Base-by-base conservation (phyloP, 2,329 filamentous ascomycete genomes). In the Elsinoe arachidis region DNA sequence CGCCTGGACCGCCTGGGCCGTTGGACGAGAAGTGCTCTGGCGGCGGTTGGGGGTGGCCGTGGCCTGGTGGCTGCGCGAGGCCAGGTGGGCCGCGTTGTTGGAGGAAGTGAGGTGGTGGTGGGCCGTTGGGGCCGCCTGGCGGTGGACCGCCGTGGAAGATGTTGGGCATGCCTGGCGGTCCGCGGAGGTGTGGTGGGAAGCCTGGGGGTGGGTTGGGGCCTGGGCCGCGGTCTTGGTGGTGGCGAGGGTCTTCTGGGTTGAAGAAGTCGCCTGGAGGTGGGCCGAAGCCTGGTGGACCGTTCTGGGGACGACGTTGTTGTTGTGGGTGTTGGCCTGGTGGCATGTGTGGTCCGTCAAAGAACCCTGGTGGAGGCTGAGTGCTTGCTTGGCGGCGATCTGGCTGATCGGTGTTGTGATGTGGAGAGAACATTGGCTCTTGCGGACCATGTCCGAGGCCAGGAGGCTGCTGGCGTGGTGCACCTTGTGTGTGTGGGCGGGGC, bases 391-490 rank as follows among this genome's bases (percentile, higher is more conserved):
- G 61, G 47, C 55, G 62, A 56, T 61, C 61, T 33, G 58, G 61
- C 9, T 57, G 57, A 51, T 65, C 63, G 52, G 64, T 64, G 9
- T 67, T 61, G 58, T 58, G 53, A 26, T 57, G 46, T 15, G 57
- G 59, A 23, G 55, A 58, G 33, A 44, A 60, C 44, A 38, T 39
- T 26, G 55, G 44, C 9, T 60, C 57, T 2, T 70, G 60, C 26
- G 69, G 69, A 39, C 70, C 68, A 35, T 71, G 69, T 39, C 71
- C 67, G 5, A 66, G 58, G 7, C 69, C 69, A 15, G 69, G 65
- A 6, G 66, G 64, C 41, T 63, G 51, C 64, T 61, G 73, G 34
- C 68, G 65, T 59, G 75, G 75, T 3, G 69, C 68, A 9, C 69
- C 69, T 58, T 70, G 71, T 10, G 69, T 63, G 60, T 69, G 60